Conservation (phyloP, 2,329 filamentous ascomycete genomes). For the Verticillium zaregamsianum region DNA sequence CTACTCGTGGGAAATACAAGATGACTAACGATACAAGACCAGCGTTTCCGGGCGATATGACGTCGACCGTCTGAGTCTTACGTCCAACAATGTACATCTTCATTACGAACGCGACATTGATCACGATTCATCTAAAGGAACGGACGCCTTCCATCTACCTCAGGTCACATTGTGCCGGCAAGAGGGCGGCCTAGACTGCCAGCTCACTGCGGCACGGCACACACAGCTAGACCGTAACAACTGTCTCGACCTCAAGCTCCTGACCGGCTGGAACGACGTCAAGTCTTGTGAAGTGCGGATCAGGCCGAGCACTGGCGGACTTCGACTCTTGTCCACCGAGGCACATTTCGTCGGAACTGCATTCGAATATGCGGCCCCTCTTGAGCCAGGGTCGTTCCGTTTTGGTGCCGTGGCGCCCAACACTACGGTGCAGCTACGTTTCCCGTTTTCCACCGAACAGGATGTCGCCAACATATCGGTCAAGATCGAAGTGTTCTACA, state of each 20-base stretch:
- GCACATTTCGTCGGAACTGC: constrained; percentile 42
- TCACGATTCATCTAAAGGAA: constrained; percentile 38
- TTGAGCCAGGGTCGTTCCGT: constrained; percentile 49
- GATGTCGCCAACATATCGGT: constrained; percentile 67
- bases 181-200: constrained; percentile 62
- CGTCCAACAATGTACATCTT: constrained; percentile 59
- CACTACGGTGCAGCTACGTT: constrained; percentile 52
- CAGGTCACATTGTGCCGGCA: constrained; percentile 72
- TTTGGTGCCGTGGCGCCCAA: constrained; percentile 43
- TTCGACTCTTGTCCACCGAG: constrained; percentile 60
- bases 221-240: constrained; percentile 79
- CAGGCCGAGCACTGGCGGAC: constrained; percentile 60
- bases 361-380: constrained; percentile 40
- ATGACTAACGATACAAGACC: constrained; percentile 32
- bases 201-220: constrained; percentile 60
- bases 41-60: constrained; percentile 70
- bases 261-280: constrained; percentile 70
- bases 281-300: constrained; percentile 56
- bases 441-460: constrained; percentile 83
- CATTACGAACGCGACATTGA: constrained; percentile 58
- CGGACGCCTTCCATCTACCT: constrained; percentile 52
- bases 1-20: neutral
- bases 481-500: constrained; percentile 72
- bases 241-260: constrained; percentile 69
- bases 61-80: constrained; percentile 67